Evolutionary conservation across 768 basidiomycete species (phyloP).

Genomic region (Amylocystis lapponica): DNA sequence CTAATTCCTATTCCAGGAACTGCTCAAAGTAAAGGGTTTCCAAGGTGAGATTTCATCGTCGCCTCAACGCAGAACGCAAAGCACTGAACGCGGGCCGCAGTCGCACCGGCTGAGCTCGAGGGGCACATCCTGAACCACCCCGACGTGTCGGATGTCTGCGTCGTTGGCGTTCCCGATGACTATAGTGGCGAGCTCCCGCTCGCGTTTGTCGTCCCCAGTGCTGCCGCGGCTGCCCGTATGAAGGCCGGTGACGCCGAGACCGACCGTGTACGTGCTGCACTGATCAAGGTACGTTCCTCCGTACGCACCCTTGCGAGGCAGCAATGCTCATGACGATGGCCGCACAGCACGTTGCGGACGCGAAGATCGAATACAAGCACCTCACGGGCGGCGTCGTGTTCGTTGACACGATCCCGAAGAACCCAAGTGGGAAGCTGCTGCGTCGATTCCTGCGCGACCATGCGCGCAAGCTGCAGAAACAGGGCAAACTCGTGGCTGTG

Average conservation of each 20-base stretch:
- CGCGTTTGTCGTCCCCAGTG: constrained; percentile 57
- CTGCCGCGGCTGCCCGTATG: constrained; percentile 31
- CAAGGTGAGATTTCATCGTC: constrained; percentile 10
- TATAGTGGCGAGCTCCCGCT: constrained; percentile 71
- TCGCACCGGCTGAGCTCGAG: constrained; percentile 31
- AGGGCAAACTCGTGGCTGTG: constrained; percentile 1
- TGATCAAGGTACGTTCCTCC: constrained; percentile 45
- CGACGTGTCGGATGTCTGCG: constrained; percentile 37
- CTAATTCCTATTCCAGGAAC: constrained; percentile 35
- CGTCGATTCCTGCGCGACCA: constrained; percentile 24
- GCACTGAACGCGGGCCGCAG: constrained; percentile 6
- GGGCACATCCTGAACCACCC: constrained; percentile 31
- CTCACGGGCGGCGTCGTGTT: constrained; percentile 34
- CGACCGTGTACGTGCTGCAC: constrained; percentile 34
- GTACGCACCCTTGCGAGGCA: not conserved
- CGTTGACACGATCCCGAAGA: constrained; percentile 31
- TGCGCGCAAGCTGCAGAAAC: constrained; percentile 17
- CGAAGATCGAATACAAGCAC: constrained; percentile 31
- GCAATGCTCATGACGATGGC: not conserved
- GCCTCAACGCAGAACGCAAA: not conserved
- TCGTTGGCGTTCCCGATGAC: constrained; percentile 59
- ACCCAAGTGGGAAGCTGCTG: constrained; percentile 28
- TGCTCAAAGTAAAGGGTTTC: constrained; percentile 56
- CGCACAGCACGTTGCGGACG: constrained; percentile 23
- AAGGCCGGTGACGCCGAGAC: constrained; percentile 27